Evolutionary conservation across 257 asterid species (phyloP).

Genomic region (Gentiana macrophylla): DNA sequence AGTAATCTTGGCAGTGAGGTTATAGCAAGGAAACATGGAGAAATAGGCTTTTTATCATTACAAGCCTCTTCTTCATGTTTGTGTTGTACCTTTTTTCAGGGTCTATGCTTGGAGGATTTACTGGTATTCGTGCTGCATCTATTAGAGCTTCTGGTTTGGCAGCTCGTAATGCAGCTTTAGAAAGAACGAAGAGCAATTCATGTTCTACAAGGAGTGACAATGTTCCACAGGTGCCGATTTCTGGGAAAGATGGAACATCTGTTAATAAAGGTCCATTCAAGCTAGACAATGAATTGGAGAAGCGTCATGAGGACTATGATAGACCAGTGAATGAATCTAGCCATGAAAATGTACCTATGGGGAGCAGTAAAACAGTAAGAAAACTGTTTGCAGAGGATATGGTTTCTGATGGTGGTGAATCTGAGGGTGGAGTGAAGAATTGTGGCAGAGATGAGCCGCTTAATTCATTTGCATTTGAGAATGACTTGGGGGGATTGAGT

Average conservation of each 20-base stretch:
- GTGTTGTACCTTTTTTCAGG: conserved; percentile 32
- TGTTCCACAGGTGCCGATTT: conserved; percentile 25
- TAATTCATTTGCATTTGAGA: conserved; percentile 26
- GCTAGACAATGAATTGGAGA: conserved; percentile 12
- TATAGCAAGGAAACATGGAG: not conserved
- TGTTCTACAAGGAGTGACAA: conserved; percentile 18
- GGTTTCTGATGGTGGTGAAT: conserved; percentile 19
- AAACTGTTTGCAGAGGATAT: conserved; percentile 63
- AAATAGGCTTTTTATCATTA: not conserved
- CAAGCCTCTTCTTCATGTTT: conserved; percentile 5
- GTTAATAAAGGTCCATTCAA: conserved; percentile 14
- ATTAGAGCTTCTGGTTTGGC: conserved; percentile 76
- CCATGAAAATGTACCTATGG: conserved; percentile 21
- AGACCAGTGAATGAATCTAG: conserved; percentile 21
- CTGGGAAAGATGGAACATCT: conserved; percentile 19
- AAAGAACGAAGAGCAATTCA: conserved; percentile 21
- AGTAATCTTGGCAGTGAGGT: too few species aligned
- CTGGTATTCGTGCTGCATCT: conserved; percentile 65
- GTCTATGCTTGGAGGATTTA: conserved; percentile 33
- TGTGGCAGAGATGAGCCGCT: conserved; percentile 15
- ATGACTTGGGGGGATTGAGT: conserved; percentile 62
- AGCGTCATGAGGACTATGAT: conserved; percentile 15
- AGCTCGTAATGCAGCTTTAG: conserved; percentile 25
- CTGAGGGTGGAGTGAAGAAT: conserved; percentile 25
- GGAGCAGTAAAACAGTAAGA: conserved; percentile 49